Conservation (phyloP, 1,139 yeast genomes). For the Diutina sp. region DNA sequence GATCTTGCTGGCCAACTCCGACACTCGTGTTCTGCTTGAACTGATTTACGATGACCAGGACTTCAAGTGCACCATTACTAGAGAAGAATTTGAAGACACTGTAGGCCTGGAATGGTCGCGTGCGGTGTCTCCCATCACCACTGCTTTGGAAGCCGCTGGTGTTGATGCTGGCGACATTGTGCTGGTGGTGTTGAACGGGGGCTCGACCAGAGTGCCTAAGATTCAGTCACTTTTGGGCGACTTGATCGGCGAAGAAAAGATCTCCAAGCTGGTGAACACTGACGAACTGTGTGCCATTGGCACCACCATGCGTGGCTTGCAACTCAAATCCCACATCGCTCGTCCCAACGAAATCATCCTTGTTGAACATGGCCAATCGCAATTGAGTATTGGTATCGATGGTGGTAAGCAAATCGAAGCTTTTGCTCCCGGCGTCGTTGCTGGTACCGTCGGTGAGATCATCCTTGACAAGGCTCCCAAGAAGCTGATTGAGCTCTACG, state of each 20-base stretch:
- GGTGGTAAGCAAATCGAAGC: slow-evolving; percentile 16
- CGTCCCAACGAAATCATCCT: slow-evolving; percentile 44
- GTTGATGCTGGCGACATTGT: slow-evolving; percentile 26
- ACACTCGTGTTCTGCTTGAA: slow-evolving; percentile 63
- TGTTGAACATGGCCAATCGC: slow-evolving; percentile 38
- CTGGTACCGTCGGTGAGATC: slow-evolving; percentile 16
- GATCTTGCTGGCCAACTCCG: slow-evolving; percentile 77
- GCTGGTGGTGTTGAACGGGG: slow-evolving; percentile 80
- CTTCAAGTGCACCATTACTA: slow-evolving; percentile 48
- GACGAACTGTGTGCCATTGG: slow-evolving; percentile 95
- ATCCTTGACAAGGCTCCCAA: slow-evolving; percentile 18
- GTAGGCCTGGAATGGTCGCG: slow-evolving; percentile 30
- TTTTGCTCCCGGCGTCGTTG: slow-evolving; percentile 29
- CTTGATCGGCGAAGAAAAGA: slow-evolving; percentile 38
- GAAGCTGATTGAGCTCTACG: slow-evolving; percentile 36
- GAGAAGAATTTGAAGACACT: slow-evolving; percentile 66
- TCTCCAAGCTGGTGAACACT: slow-evolving; percentile 87
- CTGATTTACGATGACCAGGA: slow-evolving; percentile 60
- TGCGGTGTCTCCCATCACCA: slow-evolving; percentile 40
- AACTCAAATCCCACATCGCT: slow-evolving; percentile 38
- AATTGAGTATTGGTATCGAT: slow-evolving; percentile 25
- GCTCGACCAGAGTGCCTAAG: slow-evolving; percentile 83
- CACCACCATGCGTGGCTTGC: slow-evolving; percentile 69
- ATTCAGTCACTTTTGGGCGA: slow-evolving; percentile 49
- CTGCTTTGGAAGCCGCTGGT: slow-evolving; percentile 29